Base-by-base conservation (phyloP, 2,329 filamentous ascomycete genomes). In the Colletotrichum endophyticum region DNA sequence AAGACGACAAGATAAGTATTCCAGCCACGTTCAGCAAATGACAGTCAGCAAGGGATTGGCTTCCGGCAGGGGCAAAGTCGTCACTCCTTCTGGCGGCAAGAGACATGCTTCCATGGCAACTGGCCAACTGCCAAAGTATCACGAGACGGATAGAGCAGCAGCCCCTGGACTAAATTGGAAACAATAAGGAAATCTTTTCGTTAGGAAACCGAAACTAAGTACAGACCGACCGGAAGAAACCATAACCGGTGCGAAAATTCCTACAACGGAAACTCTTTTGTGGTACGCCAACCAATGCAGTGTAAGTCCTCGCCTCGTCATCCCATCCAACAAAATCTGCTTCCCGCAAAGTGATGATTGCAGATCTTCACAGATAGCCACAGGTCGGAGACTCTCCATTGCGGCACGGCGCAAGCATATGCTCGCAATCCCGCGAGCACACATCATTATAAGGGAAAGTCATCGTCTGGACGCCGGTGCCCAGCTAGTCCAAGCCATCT, bases 241-340 rank as follows among this genome's bases (percentile, higher is more conserved):
- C 71, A 71, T 71, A 53, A 62, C 75, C 71, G 66, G 70, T 62
- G 34, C 66, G 30, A 36, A 70, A 49, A 75, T 49, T 66, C 71
- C 66, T 66, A 80, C 80, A 79, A 76, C 77, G 80, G 78, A 76
- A 78, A 80, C 78, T 73, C 78, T 81, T 82, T 83, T 87, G 85
- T 85, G 83, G 85, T 85, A 87, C 88, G 88, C 88, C 87, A 82
- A 82, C 83, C 82, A 81, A 89, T 88, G 87, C 88, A 89, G 87
- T 86, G 84, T 82, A 87, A 85, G 85, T 84, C 85, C 81, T 86
- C 81, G 81, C 85, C 86, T 87, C 86, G 84, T 89, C 88, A 89
- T 89, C 85, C 87, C 87, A 82, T 86, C 77, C 80, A 81, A 83
- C 82, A 81, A 80, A 77, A 80, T 84, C 84, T 85, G 84, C 84